Evolutionary conservation across 2,329 filamentous ascomycete species (phyloP).

Genomic region (Penicillium sp.): DNA sequence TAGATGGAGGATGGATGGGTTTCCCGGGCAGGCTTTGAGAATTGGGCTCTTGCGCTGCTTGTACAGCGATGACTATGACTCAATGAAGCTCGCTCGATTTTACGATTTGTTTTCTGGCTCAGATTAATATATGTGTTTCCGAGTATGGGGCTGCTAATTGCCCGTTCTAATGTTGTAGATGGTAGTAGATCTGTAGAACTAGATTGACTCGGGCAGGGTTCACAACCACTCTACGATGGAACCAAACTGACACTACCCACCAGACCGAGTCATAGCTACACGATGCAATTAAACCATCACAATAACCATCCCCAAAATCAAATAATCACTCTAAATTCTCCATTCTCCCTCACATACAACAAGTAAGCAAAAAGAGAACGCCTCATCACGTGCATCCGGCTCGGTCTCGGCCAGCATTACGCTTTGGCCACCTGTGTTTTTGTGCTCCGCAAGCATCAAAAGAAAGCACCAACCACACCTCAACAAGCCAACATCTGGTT

Average conservation of each 20-base stretch:
- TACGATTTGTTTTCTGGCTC: background rate
- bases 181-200: background rate
- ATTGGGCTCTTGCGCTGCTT: slow-evolving; percentile 11
- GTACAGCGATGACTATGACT: slow-evolving; percentile 27
- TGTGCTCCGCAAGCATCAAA: slow-evolving; percentile 30
- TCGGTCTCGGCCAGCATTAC: slow-evolving; percentile 17
- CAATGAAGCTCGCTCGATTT: slow-evolving; percentile 25
- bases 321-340: background rate
- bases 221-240: no score
- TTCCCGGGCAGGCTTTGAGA: background rate
- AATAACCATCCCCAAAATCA: background rate
- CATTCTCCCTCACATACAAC: background rate
- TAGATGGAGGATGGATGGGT: background rate
- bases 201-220: no score
- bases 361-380: background rate
- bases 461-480: slow-evolving; percentile 7
- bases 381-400: slow-evolving; percentile 29
- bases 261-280: background rate
- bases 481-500: slow-evolving; percentile 6
- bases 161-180: background rate
- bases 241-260: background rate
- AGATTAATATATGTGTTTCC: background rate
- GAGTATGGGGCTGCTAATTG: background rate
- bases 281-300: background rate
- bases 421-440: slow-evolving; percentile 36